phyloP scores from a whole-genome alignment of 306 rosid species.

The Citrullus amarus region DNA sequence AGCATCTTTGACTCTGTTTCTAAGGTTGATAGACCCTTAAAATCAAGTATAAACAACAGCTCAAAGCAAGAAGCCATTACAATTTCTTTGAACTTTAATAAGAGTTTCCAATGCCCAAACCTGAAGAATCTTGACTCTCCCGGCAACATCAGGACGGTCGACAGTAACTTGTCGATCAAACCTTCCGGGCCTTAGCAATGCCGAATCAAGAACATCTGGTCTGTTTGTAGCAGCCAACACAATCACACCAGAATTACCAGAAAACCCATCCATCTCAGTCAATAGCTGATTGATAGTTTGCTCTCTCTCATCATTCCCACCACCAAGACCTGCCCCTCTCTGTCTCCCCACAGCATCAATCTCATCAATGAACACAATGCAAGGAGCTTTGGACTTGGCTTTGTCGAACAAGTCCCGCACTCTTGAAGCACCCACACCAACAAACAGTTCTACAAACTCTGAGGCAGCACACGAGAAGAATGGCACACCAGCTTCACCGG shows the following conservation, averaged over 20 bases:
- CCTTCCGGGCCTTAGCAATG: conserved; percentile 83
- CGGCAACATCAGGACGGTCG: conserved; percentile 96
- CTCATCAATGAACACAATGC: conserved; percentile 97
- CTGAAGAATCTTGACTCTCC: conserved; percentile 95
- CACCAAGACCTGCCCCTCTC: conserved; percentile 99
- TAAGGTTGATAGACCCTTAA: background rate
- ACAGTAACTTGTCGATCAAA: conserved; percentile 96
- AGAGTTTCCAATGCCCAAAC: conserved; percentile 20
- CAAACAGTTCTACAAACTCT: conserved; percentile 85
- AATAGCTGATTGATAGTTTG: conserved; percentile 95
- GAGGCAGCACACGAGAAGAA: conserved; percentile 98
- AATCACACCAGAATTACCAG: conserved; percentile 92
- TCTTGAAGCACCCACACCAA: conserved; percentile 94
- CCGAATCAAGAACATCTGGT: conserved; percentile 91
- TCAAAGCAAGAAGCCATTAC: background rate
- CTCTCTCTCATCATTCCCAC: conserved; percentile 97
- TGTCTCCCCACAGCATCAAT: conserved; percentile 97
- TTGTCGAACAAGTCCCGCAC: conserved; percentile 96
- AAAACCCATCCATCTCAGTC: conserved; percentile 98
- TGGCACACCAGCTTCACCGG: conserved; percentile 92
- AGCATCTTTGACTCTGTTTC: background rate
- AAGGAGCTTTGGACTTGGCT: conserved; percentile 94
- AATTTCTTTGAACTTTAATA: background rate
- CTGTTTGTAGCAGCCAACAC: conserved; percentile 96
- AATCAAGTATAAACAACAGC: background rate